Evolutionary conservation across 1,284 basidiomycete species (phyloP).

Genomic region (Ustilago xerochloae): DNA sequence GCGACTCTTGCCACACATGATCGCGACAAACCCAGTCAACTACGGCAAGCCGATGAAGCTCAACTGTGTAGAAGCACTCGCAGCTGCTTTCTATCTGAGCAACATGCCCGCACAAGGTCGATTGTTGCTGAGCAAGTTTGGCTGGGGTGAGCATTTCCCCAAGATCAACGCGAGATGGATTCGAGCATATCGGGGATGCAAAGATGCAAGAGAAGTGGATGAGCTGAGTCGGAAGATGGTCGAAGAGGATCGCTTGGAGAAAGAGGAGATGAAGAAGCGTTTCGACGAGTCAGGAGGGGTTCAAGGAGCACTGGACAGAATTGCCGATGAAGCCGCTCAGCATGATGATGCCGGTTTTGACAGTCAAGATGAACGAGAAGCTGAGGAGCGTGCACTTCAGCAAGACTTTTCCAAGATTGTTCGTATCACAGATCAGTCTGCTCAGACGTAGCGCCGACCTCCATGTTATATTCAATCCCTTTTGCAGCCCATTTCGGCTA

Average conservation of each 20-base stretch:
- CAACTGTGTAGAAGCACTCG: constrained; percentile 66
- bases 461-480: neutral
- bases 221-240: constrained; percentile 51
- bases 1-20: constrained; percentile 73
- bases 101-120: constrained; percentile 50
- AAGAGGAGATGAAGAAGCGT: constrained; percentile 41
- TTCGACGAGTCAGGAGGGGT: constrained; percentile 45
- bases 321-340: constrained; percentile 34
- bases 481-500: too few species aligned
- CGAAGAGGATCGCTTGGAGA: constrained; percentile 47
- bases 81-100: constrained; percentile 61
- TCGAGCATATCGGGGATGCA: constrained; percentile 47
- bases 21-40: constrained; percentile 66
- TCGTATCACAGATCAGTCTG: constrained; percentile 44
- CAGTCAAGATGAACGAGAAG: constrained; percentile 32
- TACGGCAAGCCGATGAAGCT: constrained; percentile 66
- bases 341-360: constrained; percentile 7
- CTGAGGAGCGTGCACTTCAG: constrained; percentile 29
- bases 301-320: constrained; percentile 45
- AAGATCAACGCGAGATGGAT: constrained; percentile 57
- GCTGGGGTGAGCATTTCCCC: constrained; percentile 62
- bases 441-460: neutral
- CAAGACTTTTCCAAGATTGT: constrained; percentile 54
- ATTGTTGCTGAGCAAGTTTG: constrained; percentile 59
- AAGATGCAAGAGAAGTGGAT: constrained; percentile 42